phyloP scores from a whole-genome alignment of 2,329 filamentous ascomycete species.

The Rhinocladiella similis region DNA sequence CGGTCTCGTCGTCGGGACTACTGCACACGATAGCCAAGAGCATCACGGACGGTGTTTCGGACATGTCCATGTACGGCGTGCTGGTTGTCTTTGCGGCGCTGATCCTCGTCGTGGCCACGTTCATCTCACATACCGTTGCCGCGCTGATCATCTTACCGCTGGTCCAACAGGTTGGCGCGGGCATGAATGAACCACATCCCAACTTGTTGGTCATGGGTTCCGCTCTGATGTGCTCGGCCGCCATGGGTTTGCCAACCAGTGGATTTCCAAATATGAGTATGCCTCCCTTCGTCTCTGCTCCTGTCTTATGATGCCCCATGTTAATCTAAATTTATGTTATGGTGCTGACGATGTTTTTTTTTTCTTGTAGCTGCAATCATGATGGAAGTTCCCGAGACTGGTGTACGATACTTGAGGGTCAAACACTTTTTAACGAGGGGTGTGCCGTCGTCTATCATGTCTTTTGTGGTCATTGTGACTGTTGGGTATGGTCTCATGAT shows the following conservation, averaged over 20 bases:
- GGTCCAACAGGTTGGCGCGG: conserved; percentile 78
- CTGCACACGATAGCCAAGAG: conserved; percentile 79
- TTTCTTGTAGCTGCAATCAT: conserved; percentile 78
- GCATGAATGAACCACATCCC: conserved; percentile 86
- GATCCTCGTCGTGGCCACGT: conserved; percentile 91
- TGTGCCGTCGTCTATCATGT: conserved; percentile 80
- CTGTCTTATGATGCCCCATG: neutral
- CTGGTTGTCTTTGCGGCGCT: conserved; percentile 80
- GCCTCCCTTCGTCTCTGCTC: conserved; percentile 42
- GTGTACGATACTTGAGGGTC: conserved; percentile 86
- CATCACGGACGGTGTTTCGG: conserved; percentile 73
- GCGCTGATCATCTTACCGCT: conserved; percentile 92
- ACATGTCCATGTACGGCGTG: conserved; percentile 80
- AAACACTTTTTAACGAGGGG: conserved; percentile 95
- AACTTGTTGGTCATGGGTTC: conserved; percentile 94
- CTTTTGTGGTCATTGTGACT: conserved; percentile 79
- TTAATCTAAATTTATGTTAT: no score
- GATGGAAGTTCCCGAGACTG: conserved; percentile 93
- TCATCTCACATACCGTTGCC: conserved; percentile 96
- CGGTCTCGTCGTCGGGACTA: conserved; percentile 88
- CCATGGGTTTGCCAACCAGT: conserved; percentile 92
- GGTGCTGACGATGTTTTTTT: neutral
- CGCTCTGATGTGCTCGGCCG: conserved; percentile 95
- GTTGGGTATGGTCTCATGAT: conserved; percentile 91
- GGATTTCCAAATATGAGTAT: conserved; percentile 99